A percentile compares a stretch with the other conserved stretches of the same genome.
Conservation (phyloP, 2,329 filamentous ascomycete species). For the Apiospora arundinis region DNA sequence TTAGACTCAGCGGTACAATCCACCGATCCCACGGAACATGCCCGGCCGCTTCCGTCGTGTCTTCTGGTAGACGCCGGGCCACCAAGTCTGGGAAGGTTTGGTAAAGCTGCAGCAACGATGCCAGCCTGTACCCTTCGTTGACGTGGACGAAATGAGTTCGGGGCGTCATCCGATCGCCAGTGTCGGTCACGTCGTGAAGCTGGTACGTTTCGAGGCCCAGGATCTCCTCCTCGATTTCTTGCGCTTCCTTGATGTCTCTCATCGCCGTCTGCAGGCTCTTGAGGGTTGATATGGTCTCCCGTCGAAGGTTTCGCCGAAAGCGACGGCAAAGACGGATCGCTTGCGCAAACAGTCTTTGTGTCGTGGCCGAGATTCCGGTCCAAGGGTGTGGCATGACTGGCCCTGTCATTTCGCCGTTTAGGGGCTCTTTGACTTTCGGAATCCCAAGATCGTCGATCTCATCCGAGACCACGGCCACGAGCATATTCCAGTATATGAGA, state of each 20-base stretch:
- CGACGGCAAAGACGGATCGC: slow-evolving; percentile 44
- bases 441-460: slow-evolving; percentile 33
- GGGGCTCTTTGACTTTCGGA: slow-evolving; percentile 21
- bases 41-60: slow-evolving; percentile 24
- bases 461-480: slow-evolving; percentile 46
- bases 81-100: slow-evolving; percentile 46
- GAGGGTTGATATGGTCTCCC: slow-evolving; percentile 32
- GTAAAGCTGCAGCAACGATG: slow-evolving; percentile 47
- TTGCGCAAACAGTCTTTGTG: slow-evolving; percentile 43
- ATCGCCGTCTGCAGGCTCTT: slow-evolving; percentile 35
- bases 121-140: slow-evolving; percentile 46
- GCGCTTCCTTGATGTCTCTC: slow-evolving; percentile 42
- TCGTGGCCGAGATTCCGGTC: slow-evolving; percentile 45
- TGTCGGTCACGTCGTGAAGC: slow-evolving; percentile 33
- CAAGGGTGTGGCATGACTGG: slow-evolving; percentile 42
- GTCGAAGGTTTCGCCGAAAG: slow-evolving; percentile 37
- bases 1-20: slow-evolving; percentile 43
- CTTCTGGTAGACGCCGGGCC: slow-evolving; percentile 36
- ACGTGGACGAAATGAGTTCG: slow-evolving; percentile 41
- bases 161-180: slow-evolving; percentile 37
- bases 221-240: slow-evolving; percentile 43
- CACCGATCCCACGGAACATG: slow-evolving; percentile 43
- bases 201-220: slow-evolving; percentile 39
- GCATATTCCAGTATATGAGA: slow-evolving; percentile 47
- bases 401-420: not conserved